phyloP scores from a whole-genome alignment of 164 flowering plant genomes.

The Nymphaea colorata region DNA sequence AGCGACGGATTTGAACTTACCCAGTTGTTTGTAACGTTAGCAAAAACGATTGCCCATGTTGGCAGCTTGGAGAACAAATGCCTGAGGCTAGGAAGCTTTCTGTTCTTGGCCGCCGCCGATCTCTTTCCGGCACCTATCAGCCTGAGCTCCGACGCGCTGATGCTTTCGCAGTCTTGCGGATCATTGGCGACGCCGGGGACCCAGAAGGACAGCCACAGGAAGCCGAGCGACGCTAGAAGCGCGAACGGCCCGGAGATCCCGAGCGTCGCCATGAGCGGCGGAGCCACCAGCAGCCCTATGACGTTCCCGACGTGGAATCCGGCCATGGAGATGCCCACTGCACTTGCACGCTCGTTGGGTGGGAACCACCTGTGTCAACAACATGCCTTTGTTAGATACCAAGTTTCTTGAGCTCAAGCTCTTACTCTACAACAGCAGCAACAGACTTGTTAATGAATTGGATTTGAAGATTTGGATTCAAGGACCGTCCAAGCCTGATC shows the following conservation, averaged over 20 bases:
- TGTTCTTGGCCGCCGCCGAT: neutral
- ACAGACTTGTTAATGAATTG: no score
- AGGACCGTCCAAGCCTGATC: no score
- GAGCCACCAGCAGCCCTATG: neutral
- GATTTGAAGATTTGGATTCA: no score
- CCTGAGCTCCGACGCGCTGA: neutral
- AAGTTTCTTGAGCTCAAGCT: no score
- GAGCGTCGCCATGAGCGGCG: neutral
- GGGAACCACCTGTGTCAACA: constrained; percentile 1
- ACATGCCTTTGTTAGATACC: neutral
- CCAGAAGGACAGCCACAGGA: constrained; percentile 2
- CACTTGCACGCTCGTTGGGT: constrained; percentile 1
- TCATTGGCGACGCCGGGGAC: constrained; percentile 1
- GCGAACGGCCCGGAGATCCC: constrained; percentile 1
- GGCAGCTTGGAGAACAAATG: constrained; percentile 2
- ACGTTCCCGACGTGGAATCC: constrained; percentile 2
- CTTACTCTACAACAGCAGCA: no score
- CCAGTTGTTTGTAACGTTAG: constrained; percentile 1
- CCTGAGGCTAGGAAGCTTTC: neutral
- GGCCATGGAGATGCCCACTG: constrained; percentile 3
- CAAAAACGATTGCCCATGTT: constrained; percentile 2
- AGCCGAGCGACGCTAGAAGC: neutral
- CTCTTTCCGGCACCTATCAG: neutral
- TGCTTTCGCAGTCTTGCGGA: neutral
- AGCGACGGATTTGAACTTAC: neutral